These are phyloP conservation scores for Ganoderma leucocontextum DNA, from an alignment of 1,284 basidiomycete genomes.

Conservation along the genomic window DNA sequence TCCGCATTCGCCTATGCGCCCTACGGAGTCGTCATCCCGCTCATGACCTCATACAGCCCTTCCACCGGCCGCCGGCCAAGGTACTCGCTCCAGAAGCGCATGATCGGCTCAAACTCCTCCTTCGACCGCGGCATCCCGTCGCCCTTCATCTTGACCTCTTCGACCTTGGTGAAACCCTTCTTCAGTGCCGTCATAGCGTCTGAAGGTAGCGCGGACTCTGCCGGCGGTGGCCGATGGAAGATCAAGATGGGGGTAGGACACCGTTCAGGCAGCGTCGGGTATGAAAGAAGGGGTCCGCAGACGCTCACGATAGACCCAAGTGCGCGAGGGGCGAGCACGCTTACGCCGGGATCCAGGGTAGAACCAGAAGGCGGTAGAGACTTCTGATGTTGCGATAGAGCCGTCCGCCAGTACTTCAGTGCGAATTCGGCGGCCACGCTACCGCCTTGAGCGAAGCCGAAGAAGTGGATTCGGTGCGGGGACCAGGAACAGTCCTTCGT, in stretches of 20 bases:
- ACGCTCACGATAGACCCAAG: conserved; percentile 77
- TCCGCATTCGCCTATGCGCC: not conserved
- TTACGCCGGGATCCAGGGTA: conserved; percentile 3
- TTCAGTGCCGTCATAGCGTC: conserved; percentile 57
- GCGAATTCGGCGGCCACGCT: conserved; percentile 79
- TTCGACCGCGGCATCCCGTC: conserved; percentile 80
- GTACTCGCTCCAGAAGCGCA: conserved; percentile 86
- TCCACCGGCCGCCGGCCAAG: conserved; percentile 67
- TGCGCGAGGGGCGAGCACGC: conserved; percentile 29
- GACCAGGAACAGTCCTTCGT: conserved; percentile 71
- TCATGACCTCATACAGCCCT: conserved; percentile 82
- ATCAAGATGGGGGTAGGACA: conserved; percentile 72
- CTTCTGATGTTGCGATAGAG: conserved; percentile 44
- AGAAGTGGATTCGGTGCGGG: conserved; percentile 76
- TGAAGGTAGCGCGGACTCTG: conserved; percentile 54
- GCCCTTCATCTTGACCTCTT: conserved; percentile 54
- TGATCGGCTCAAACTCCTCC: conserved; percentile 84
- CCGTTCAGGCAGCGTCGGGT: conserved; percentile 63
- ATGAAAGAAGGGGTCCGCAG: conserved; percentile 78
- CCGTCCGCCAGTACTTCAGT: conserved; percentile 56
- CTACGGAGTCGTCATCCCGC: conserved; percentile 35
- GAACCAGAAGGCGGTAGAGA: conserved; percentile 23
- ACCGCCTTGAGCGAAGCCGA: conserved; percentile 92
- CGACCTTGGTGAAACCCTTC: conserved; percentile 64
- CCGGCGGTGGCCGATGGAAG: conserved; percentile 61